Evolutionary conservation across 2,329 filamentous ascomycete genomes (phyloP).

Genomic region (Sordariomycetes sp.): DNA sequence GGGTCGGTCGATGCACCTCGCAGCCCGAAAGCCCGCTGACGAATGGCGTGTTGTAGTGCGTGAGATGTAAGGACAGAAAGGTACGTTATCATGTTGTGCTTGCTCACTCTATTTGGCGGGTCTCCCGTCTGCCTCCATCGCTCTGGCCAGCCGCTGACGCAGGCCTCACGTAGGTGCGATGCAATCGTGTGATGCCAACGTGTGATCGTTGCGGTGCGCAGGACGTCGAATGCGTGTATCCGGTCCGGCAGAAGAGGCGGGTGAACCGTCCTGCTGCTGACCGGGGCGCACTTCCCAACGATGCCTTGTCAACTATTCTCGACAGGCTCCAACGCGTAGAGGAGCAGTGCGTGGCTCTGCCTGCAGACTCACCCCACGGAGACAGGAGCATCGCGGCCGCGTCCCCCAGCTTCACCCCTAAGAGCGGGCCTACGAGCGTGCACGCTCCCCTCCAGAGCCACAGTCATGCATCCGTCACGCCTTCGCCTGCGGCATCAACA

Average conservation of each 20-base stretch:
- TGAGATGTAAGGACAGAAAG: conserved; percentile 5
- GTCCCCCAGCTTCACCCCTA: no score
- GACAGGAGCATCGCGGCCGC: no score
- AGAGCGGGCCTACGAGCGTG: no score
- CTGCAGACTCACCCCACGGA: not conserved
- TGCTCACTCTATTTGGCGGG: no score
- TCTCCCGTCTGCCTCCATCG: no score
- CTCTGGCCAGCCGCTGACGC: not conserved
- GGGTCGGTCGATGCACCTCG: not conserved
- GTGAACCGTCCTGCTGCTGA: conserved; percentile 7
- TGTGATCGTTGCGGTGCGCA: conserved; percentile 17
- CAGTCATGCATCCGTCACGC: conserved; percentile 1
- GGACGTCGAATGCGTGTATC: conserved; percentile 16
- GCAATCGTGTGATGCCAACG: conserved; percentile 17
- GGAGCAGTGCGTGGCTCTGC: conserved; percentile 8
- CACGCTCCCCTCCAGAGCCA: not conserved
- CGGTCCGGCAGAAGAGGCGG: conserved; percentile 15
- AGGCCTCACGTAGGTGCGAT: conserved; percentile 12
- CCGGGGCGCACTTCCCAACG: conserved; percentile 6
- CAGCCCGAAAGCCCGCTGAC: not conserved
- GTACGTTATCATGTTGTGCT: no score
- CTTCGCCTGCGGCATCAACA: not conserved
- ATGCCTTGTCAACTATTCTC: conserved; percentile 16
- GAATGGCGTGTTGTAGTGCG: not conserved
- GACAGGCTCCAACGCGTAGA: conserved; percentile 19